These are phyloP conservation scores for Tuber calosporum DNA, from an alignment of 495 filamentous ascomycete genomes.

Conservation along the genomic window DNA sequence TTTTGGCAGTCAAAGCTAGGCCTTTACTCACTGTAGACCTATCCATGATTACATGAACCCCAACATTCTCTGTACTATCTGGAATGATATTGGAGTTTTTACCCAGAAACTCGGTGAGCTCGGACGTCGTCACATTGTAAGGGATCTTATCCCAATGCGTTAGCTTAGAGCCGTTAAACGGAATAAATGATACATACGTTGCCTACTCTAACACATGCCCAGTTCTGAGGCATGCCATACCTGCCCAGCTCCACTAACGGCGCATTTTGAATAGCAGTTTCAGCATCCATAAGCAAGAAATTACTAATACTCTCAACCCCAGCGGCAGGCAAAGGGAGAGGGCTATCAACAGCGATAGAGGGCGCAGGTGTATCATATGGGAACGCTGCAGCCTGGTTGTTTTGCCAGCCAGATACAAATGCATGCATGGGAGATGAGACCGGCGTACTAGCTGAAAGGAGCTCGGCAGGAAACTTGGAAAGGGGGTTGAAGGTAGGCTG, in stretches of 20 bases:
- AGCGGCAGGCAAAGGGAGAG: slow-evolving; percentile 6
- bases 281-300: slow-evolving; percentile 39
- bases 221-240: slow-evolving; percentile 38
- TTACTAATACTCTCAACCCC: slow-evolving; percentile 21
- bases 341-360: background rate
- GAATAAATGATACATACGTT: slow-evolving; percentile 29
- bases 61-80: slow-evolving; percentile 36
- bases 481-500: background rate
- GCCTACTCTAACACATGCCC: slow-evolving; percentile 40
- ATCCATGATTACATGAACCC: slow-evolving; percentile 43
- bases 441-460: background rate
- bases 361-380: slow-evolving; percentile 23
- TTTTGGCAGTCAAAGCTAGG: background rate
- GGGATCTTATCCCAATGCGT: slow-evolving; percentile 33
- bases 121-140: slow-evolving; percentile 40
- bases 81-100: slow-evolving; percentile 42
- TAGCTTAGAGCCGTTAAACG: background rate
- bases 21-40: slow-evolving; percentile 38
- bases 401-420: slow-evolving; percentile 1
- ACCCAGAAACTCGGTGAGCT: slow-evolving; percentile 39
- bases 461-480: slow-evolving; percentile 2
- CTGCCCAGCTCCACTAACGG: slow-evolving; percentile 41
- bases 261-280: slow-evolving; percentile 41
- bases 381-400: background rate
- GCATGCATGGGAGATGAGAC: background rate